Base-by-base conservation (phyloP, 345 rosid species). In the Zanthoxylum bungeanum region DNA sequence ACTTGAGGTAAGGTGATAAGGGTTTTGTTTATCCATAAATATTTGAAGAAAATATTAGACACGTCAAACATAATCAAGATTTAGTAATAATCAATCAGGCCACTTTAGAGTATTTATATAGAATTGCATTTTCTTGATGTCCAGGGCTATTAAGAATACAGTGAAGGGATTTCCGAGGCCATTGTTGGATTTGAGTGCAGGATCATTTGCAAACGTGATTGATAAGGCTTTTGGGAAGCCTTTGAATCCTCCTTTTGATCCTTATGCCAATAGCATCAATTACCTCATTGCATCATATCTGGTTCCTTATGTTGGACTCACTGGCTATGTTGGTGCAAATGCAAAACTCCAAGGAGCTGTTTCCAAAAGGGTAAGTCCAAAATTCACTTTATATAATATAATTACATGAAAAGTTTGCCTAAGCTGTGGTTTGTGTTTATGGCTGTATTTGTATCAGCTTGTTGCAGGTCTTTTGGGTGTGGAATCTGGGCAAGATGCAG, bases 141-240 rank as follows among this genome's bases (percentile, higher is more conserved):
- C 55, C 80, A 90, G 98, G 84, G 95, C 91, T 28, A 89, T 89
- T 42, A 84, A 86, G 84, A 77, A 71, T 3, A 72, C 68, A 6
- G 91, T 89, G 60, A 80, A 70, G 67, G 97, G 98, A 68, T 94
- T 92, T 55, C 88, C 97, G 42, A 85, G 97, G 83, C 98, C 95
- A 66, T 76, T 79, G 66, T 70, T 92, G 71, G 89, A 90, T 80
- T 60, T 94, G 73, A 87, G 97, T 63, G 75, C 78, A 52, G 47
- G 63, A 27, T 30, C 88, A 30, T 90, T 94, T 80, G 90, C 92
- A 1, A 65, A 73, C 39, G 81, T 76, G 49, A 80, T 90, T 44
- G 76, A 89, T 73, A 56, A 50, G 7, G 97, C 97, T 52, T 68
- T 92, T 12, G 92, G 89, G 50, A 77, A 16, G 58, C 52, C 60